Conservation (phyloP, 257 asterid species). For the Solanum ossicruentum region DNA sequence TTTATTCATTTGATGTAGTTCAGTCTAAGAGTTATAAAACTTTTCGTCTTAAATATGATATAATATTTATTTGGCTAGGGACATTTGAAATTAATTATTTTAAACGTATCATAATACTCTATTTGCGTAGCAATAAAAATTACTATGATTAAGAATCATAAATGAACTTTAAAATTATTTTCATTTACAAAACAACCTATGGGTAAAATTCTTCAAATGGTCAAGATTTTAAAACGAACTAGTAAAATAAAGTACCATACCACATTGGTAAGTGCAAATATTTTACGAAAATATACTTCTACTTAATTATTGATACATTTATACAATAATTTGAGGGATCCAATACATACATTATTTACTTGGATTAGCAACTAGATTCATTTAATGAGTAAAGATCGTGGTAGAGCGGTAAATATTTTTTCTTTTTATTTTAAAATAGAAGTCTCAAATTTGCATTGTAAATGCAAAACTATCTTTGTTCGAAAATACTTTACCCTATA, state of each 20-base stretch:
- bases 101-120: neutral
- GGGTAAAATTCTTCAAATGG: too few relatives aligned
- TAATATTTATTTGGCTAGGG: neutral
- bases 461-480: rapidly evolving
- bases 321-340: neutral
- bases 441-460: rapidly evolving
- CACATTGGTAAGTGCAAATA: neutral
- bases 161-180: neutral
- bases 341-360: neutral
- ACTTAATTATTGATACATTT: neutral
- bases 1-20: neutral
- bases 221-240: neutral
- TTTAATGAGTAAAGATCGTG: neutral
- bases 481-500: rapidly evolving
- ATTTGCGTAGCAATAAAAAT: too few relatives aligned
- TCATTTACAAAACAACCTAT: neutral
- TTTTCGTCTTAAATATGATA: neutral
- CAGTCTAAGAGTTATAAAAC: neutral
- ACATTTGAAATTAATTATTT: neutral
- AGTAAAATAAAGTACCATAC: neutral
- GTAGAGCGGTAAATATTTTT: neutral
- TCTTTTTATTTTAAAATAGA: neutral
- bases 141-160: neutral
- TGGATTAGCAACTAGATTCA: neutral
- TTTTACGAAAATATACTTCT: neutral